phyloP scores from a whole-genome alignment of 1,284 basidiomycete genomes.

The Garcileccinum viscosum region DNA sequence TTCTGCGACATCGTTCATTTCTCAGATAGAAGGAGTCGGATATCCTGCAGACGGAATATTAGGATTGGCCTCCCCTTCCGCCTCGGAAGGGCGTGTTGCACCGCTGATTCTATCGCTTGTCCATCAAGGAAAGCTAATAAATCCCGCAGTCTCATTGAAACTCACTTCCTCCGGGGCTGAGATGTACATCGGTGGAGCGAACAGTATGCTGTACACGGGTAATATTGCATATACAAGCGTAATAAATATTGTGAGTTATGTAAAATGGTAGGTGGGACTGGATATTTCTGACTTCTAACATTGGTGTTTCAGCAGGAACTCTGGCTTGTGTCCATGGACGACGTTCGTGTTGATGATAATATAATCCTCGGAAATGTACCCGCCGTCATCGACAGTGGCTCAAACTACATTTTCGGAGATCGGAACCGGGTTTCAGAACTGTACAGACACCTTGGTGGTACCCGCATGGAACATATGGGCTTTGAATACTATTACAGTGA shows the following conservation, averaged over 20 bases:
- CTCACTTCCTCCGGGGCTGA: too few species aligned
- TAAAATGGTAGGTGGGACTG: background rate
- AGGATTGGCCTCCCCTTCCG: background rate
- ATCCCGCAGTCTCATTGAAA: background rate
- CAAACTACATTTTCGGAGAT: background rate
- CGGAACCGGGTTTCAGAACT: background rate
- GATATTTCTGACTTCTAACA: background rate
- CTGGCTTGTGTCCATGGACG: background rate
- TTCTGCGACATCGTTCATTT: background rate
- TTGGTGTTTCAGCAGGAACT: background rate
- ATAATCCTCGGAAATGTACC: background rate
- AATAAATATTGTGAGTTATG: background rate
- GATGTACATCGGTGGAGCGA: too few species aligned
- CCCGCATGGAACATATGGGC: background rate
- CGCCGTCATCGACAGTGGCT: background rate
- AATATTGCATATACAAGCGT: background rate
- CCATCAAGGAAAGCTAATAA: background rate
- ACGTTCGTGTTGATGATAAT: background rate
- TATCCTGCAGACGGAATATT: background rate
- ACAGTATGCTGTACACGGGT: too few species aligned
- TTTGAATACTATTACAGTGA: background rate
- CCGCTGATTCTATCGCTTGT: background rate
- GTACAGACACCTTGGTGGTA: background rate
- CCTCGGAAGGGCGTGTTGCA: background rate
- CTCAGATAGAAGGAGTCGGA: background rate